phyloP scores from a whole-genome alignment of 192 early-diverging fungal species.

The Coemansia sp. region DNA sequence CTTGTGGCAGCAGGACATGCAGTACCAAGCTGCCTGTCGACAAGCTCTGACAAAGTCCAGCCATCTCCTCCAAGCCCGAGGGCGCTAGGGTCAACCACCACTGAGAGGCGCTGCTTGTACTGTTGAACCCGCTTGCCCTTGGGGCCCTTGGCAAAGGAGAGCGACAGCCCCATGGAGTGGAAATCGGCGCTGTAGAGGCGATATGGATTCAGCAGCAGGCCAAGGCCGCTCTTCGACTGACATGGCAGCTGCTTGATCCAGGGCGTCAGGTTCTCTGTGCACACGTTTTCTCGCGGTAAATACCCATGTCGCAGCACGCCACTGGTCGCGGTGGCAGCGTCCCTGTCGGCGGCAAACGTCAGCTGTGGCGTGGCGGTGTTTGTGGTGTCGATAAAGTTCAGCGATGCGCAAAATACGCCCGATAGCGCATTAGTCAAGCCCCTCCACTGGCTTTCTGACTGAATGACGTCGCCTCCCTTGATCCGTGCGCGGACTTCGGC shows the following conservation, averaged over 20 bases:
- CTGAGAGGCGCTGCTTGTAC: slow-evolving; percentile 74
- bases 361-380: slow-evolving; percentile 63
- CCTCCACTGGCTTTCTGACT: slow-evolving; percentile 65
- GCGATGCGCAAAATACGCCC: slow-evolving; percentile 94
- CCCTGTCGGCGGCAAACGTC: slow-evolving; percentile 45
- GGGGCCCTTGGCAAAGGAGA: slow-evolving; percentile 60
- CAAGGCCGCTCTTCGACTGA: slow-evolving; percentile 88
- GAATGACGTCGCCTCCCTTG: slow-evolving; percentile 25
- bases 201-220: slow-evolving; percentile 87
- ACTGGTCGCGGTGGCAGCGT: neutral
- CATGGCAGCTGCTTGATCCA: slow-evolving; percentile 97
- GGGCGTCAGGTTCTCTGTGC: slow-evolving; percentile 98
- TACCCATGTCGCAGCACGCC: slow-evolving; percentile 68
- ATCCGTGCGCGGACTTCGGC: slow-evolving; percentile 76
- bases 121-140: slow-evolving; percentile 61
- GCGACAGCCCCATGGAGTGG: slow-evolving; percentile 85
- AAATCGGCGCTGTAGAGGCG: slow-evolving; percentile 88
- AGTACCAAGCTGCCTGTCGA: slow-evolving; percentile 50
- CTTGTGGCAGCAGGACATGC: slow-evolving; percentile 58
- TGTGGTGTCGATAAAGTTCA: slow-evolving; percentile 89
- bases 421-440: slow-evolving; percentile 89
- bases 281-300: slow-evolving; percentile 91
- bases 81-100: slow-evolving; percentile 73
- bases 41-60: slow-evolving; percentile 55
- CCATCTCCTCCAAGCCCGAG: slow-evolving; percentile 34